phyloP scores from a whole-genome alignment of 805 yeast species.

The Lachancea fermentati region DNA sequence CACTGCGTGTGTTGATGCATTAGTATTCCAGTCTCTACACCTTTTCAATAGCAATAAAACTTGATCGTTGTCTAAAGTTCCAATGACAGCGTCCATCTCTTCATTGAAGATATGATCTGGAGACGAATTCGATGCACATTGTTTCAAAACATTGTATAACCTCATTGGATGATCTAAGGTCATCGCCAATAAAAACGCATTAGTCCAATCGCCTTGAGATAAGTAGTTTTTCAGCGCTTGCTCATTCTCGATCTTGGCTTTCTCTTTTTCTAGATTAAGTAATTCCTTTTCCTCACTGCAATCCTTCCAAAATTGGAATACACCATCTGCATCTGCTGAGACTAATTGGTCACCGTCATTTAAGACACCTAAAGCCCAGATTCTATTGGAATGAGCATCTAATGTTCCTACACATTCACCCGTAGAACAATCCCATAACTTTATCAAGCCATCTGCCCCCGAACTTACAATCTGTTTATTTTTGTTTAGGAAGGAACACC shows the following conservation, averaged over 20 bases:
- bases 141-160: slow-evolving; percentile 68
- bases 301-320: slow-evolving; percentile 84
- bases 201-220: slow-evolving; percentile 70
- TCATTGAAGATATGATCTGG: slow-evolving; percentile 38
- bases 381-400: slow-evolving; percentile 90
- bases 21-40: slow-evolving; percentile 92
- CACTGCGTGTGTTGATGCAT: slow-evolving; percentile 69
- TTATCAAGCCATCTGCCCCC: slow-evolving; percentile 93
- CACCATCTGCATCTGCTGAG: slow-evolving; percentile 94
- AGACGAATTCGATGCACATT: slow-evolving; percentile 42
- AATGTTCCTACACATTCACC: slow-evolving; percentile 81
- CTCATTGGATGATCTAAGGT: slow-evolving; percentile 88
- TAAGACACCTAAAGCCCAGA: slow-evolving; percentile 78
- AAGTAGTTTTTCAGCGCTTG: slow-evolving; percentile 78
- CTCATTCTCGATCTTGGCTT: slow-evolving; percentile 71
- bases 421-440: slow-evolving; percentile 75
- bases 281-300: slow-evolving; percentile 67
- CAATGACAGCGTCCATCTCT: slow-evolving; percentile 61
- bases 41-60: slow-evolving; percentile 59
- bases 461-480: slow-evolving; percentile 62
- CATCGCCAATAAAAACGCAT: slow-evolving; percentile 82
- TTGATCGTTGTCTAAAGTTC: slow-evolving; percentile 52
- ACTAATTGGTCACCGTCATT: slow-evolving; percentile 65
- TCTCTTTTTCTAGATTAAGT: slow-evolving; percentile 45
- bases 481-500: slow-evolving; percentile 62